Conservation (phyloP, 768 basidiomycete species). For the Phaeotremella fagi region DNA sequence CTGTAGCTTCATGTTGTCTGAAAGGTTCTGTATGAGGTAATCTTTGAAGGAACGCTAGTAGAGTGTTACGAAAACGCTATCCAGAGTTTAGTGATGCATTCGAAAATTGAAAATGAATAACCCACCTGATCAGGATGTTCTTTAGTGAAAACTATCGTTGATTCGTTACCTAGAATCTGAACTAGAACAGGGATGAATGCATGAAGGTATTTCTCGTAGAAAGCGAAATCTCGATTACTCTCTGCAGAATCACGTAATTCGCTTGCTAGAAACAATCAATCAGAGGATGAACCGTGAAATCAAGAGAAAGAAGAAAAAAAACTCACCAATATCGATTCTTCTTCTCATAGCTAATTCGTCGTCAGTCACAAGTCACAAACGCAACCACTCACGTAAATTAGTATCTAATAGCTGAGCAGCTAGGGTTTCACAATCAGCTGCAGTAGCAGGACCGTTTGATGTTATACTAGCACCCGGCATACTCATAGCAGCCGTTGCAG, state of each 20-base stretch:
- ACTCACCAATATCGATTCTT: conserved; percentile 24
- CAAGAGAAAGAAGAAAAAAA: background rate
- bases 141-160: conserved; percentile 50
- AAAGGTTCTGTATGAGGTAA: conserved; percentile 76
- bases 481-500: conserved; percentile 12
- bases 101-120: background rate
- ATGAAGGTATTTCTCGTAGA: conserved; percentile 41
- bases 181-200: conserved; percentile 37
- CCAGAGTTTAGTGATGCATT: background rate
- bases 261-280: conserved; percentile 12
- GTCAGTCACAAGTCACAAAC: background rate
- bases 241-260: conserved; percentile 48
- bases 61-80: conserved; percentile 75
- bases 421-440: conserved; percentile 43
- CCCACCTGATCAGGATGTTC: conserved; percentile 48
- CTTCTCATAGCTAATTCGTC: conserved; percentile 19
- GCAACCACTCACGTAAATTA: conserved; percentile 18
- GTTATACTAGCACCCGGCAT: conserved; percentile 23
- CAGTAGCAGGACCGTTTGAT: conserved; percentile 34
- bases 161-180: conserved; percentile 34
- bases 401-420: conserved; percentile 43
- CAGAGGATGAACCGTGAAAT: no score
- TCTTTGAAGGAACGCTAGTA: conserved; percentile 84
- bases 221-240: conserved; percentile 34
- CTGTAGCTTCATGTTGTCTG: conserved; percentile 59